Conservation (phyloP, 179 eudicot species). For the Camellia oleifera region DNA sequence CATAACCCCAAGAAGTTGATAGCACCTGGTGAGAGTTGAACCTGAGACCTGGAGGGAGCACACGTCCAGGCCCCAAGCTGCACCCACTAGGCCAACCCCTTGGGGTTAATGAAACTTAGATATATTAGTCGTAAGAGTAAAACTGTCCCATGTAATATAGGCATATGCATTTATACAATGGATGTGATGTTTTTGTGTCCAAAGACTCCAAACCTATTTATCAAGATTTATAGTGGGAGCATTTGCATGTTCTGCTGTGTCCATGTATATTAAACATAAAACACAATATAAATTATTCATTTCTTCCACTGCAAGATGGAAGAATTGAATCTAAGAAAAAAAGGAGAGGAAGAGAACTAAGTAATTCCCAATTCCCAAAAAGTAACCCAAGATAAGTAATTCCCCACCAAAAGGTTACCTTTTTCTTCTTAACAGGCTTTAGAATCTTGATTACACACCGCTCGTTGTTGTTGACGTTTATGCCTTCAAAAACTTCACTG, state of each 20-base stretch:
- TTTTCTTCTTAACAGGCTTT: constrained; percentile 92
- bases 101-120: too few species aligned
- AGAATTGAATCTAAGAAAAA: too few species aligned
- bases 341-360: too few species aligned
- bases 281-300: background rate
- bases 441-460: constrained; percentile 80
- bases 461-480: constrained; percentile 70
- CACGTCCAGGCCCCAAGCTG: too few species aligned
- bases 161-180: background rate
- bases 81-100: too few species aligned
- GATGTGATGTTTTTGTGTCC: background rate
- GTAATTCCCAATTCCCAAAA: too few species aligned
- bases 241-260: background rate
- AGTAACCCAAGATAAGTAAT: too few species aligned
- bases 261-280: background rate
- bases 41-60: too few species aligned
- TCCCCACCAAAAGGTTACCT: constrained; percentile 38
- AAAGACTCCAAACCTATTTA: background rate
- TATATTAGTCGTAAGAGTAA: background rate
- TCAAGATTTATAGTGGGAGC: background rate
- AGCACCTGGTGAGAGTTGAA: too few species aligned
- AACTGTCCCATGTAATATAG: background rate
- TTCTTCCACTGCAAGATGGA: too few species aligned
- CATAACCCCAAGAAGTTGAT: too few species aligned
- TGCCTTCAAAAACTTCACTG: constrained; percentile 94